Evolutionary conservation across 1,284 basidiomycete genomes (phyloP), one percentile per base, ranked within the genome.

Genomic region (Porogramme epimiltina): DNA sequence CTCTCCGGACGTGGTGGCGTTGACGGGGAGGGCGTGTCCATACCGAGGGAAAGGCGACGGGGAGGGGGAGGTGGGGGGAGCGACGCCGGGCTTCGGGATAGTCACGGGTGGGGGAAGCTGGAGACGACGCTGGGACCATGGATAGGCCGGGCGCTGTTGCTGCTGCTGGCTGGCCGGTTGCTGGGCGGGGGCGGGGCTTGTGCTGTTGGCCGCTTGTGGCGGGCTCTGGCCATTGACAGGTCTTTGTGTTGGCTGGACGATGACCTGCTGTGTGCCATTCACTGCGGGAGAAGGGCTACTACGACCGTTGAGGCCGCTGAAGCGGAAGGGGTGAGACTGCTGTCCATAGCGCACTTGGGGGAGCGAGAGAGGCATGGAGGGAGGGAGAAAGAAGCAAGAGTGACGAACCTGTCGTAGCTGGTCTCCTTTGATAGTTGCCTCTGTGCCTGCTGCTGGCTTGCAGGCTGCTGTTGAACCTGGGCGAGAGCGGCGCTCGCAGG

Each of bases 1-100:
- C 65, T 99, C 95, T 22, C 96, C 96, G 6, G 79, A 83, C 18
- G 83, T 68, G 11, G 89, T 90, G 1, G 92, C 85, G 41, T 83
- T 85, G 13, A 92, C 84, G 20, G 97, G 96, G n/a, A 98, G 83
- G 2, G 95, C 91, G 65, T 98, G 93, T 11, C 97, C 97, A 67
- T 99, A 99, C 49, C 97, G 88, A 15, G 97, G 97, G 72, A 99
- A 99, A 0, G 97, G 97, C 20, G 85, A 84, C 0, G 88, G 87
- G 0, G 88, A 89, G 3, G 85, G 82, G 2, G 79, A 74, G 2
- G 80, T 79, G 5, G 84, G 80, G 28, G 81, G 77, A 2, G 73
- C 76, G 49, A 80, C 70, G 41, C 81, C 82, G 15, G 85, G 81
- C 61, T 85, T 88, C 42, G 78, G 76, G 47, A 88, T 73, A 19